A percentile compares a stretch with the other conserved stretches of the same genome.
These are phyloP conservation scores for Phytophthora pistaciae DNA, from an alignment of 352 stramenopile genomes.

Conservation along the genomic window DNA sequence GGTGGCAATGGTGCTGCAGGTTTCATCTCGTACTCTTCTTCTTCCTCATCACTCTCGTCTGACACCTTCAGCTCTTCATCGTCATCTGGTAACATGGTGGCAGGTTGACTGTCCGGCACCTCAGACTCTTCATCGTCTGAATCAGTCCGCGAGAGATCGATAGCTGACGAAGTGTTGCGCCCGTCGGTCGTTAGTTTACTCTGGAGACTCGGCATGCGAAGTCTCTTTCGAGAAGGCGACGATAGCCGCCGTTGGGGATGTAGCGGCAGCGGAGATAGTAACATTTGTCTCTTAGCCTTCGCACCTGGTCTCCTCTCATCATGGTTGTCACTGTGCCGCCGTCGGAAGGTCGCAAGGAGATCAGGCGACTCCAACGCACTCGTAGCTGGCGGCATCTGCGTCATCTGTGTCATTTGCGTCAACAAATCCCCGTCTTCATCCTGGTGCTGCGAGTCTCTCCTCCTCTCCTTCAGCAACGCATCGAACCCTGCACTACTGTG, in stretches of 20 bases:
- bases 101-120: conserved; percentile 22
- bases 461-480: conserved; percentile 29
- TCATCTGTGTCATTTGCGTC: conserved; percentile 44
- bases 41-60: conserved; percentile 9
- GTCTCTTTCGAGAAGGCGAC: conserved; percentile 41
- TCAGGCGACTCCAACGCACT: conserved; percentile 49
- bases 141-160: conserved; percentile 17
- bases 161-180: neutral
- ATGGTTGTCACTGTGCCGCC: conserved; percentile 11
- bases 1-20: conserved; percentile 25
- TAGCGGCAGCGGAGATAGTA: conserved; percentile 27
- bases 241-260: conserved; percentile 20
- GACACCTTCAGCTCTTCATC: conserved; percentile 19
- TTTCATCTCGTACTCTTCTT: conserved; percentile 61
- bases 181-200: conserved; percentile 3
- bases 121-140: conserved; percentile 29
- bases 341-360: conserved; percentile 36
- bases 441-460: conserved; percentile 25
- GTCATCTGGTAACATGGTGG: conserved; percentile 15
- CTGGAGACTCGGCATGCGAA: conserved; percentile 34
- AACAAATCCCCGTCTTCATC: conserved; percentile 30
- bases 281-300: conserved; percentile 31
- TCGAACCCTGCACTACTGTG: conserved; percentile 32
- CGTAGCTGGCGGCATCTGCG: conserved; percentile 36
- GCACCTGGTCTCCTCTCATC: conserved; percentile 12